Conservation (phyloP, 2,329 filamentous ascomycete species). For the Myriangium duriaei region DNA sequence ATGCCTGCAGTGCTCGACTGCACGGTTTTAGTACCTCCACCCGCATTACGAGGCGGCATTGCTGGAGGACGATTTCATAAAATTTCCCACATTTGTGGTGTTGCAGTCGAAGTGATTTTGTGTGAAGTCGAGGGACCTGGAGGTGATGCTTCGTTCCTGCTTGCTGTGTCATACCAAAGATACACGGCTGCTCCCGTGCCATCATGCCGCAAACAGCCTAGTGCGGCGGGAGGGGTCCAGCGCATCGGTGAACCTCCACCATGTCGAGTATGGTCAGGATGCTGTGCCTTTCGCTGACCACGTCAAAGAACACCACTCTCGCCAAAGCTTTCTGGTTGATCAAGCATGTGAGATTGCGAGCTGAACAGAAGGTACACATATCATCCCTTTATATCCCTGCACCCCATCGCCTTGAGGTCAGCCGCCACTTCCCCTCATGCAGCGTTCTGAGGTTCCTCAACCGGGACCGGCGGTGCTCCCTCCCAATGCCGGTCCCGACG, state of each 20-base stretch:
- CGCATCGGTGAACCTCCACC: not conserved
- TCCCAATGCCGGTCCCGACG: conserved; percentile 74
- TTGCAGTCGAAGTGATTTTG: too few species aligned
- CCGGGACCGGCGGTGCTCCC: conserved; percentile 80
- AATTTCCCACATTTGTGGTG: too few species aligned
- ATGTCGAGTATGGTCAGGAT: too few species aligned
- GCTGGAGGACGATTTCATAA: too few species aligned
- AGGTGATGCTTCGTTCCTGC: too few species aligned
- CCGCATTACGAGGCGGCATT: conserved; percentile 5
- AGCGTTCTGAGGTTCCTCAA: conserved; percentile 57
- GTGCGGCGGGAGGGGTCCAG: not conserved
- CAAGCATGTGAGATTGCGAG: not conserved
- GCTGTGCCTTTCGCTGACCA: too few species aligned
- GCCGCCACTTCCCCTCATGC: conserved; percentile 27
- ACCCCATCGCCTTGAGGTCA: not conserved
- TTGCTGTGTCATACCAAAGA: too few species aligned
- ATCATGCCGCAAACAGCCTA: not conserved
- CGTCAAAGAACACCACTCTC: too few species aligned
- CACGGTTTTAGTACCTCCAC: not conserved
- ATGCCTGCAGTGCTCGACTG: conserved; percentile 18
- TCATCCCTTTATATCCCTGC: not conserved
- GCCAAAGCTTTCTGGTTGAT: not conserved
- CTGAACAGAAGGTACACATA: too few species aligned
- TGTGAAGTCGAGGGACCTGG: too few species aligned
- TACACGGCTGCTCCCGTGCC: not conserved